phyloP scores from a whole-genome alignment of 495 filamentous ascomycete species.

The Xylaria sp. region DNA sequence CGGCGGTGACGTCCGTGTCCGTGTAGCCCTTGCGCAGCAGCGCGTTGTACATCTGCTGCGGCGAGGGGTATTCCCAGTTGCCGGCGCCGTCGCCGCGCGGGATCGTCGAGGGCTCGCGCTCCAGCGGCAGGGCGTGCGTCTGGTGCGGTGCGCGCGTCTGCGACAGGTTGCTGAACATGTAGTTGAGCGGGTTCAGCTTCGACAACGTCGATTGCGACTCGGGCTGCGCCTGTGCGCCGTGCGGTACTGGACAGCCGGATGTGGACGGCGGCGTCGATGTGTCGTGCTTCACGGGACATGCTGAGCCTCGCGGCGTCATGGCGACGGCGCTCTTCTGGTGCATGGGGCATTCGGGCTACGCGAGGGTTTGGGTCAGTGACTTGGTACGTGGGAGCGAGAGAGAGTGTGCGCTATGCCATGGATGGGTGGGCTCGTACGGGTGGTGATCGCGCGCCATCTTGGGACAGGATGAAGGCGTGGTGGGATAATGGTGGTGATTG shows the following conservation, averaged over 20 bases:
- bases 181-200: slow-evolving; percentile 91
- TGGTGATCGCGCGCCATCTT: slow-evolving; percentile 55
- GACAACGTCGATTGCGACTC: slow-evolving; percentile 60
- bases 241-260: slow-evolving; percentile 57
- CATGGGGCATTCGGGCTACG: slow-evolving; percentile 89
- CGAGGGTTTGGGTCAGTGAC: slow-evolving; percentile 29
- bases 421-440: slow-evolving; percentile 67
- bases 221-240: slow-evolving; percentile 46
- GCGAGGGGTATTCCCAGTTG: slow-evolving; percentile 97
- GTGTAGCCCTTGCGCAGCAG: slow-evolving; percentile 94
- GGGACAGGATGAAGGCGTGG: slow-evolving; percentile 31
- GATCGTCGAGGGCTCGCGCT: slow-evolving; percentile 84
- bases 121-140: slow-evolving; percentile 72
- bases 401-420: no score
- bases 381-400: neutral
- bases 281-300: slow-evolving; percentile 58
- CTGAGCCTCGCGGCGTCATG: slow-evolving; percentile 44
- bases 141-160: slow-evolving; percentile 78
- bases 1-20: slow-evolving; percentile 88
- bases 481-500: slow-evolving; percentile 39
- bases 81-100: slow-evolving; percentile 76
- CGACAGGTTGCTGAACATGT: slow-evolving; percentile 89
- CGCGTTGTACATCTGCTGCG: slow-evolving; percentile 99
- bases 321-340: slow-evolving; percentile 58
- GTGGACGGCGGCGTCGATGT: slow-evolving; percentile 52